Conservation (phyloP, 2,329 filamentous ascomycete genomes). For the Anisogramma anomala region DNA sequence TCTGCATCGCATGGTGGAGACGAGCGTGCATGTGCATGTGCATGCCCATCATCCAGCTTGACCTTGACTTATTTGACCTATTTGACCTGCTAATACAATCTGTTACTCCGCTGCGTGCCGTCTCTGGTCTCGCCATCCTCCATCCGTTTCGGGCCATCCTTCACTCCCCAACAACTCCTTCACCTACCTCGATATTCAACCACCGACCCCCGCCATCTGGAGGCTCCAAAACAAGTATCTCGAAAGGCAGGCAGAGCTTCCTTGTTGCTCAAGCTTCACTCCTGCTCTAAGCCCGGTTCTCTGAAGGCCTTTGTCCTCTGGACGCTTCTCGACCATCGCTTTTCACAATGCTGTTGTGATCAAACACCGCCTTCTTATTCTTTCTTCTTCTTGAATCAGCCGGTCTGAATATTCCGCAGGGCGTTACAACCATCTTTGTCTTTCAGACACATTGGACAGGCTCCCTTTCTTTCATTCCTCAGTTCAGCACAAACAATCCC, state of each 20-base stretch:
- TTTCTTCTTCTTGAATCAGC: slow-evolving; percentile 13
- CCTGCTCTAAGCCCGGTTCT: slow-evolving; percentile 1
- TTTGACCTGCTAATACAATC: not conserved
- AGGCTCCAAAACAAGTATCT: not conserved
- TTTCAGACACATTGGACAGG: slow-evolving; percentile 3
- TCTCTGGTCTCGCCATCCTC: no score
- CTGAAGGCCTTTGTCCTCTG: not conserved
- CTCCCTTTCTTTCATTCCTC: slow-evolving; percentile 4
- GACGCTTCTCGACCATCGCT: not conserved
- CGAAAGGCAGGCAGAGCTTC: slow-evolving; percentile 4
- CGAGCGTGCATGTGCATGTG: not conserved
- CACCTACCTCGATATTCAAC: slow-evolving; percentile 3
- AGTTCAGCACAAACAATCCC: slow-evolving; percentile 5
- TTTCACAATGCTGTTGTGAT: slow-evolving; percentile 14
- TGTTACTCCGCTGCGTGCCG: no score
- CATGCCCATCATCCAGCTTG: not conserved
- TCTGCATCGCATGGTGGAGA: not conserved
- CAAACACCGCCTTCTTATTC: slow-evolving; percentile 1
- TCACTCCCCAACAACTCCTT: not conserved
- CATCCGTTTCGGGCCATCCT: not conserved
- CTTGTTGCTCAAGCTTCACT: slow-evolving; percentile 2
- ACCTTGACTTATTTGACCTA: slow-evolving; percentile 2
- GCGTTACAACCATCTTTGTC: slow-evolving; percentile 11
- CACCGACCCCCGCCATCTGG: not conserved
- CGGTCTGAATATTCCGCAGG: slow-evolving; percentile 14